phyloP scores from a whole-genome alignment of 805 yeast genomes.

The Suhomyces pyralidae region DNA sequence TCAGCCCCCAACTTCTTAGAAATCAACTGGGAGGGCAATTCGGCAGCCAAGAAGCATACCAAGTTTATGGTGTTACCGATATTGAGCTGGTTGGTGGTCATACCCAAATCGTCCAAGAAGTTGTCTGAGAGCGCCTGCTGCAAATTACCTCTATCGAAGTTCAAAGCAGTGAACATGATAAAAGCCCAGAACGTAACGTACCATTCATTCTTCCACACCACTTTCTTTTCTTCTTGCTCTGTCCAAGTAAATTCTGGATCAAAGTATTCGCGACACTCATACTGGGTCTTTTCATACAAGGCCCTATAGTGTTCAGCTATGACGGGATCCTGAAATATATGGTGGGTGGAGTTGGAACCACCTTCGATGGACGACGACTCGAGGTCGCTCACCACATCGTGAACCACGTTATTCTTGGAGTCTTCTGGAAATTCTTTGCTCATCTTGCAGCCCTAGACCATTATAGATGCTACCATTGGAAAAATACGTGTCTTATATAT shows the following conservation, averaged over 20 bases:
- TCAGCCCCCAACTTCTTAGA: conserved; percentile 26
- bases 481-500: not conserved
- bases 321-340: conserved; percentile 35
- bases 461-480: not conserved
- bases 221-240: conserved; percentile 17
- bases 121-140: conserved; percentile 24
- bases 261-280: conserved; percentile 54
- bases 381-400: not conserved
- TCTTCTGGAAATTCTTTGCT: not conserved
- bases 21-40: conserved; percentile 24
- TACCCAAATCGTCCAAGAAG: conserved; percentile 18
- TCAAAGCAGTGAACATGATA: conserved; percentile 21
- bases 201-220: conserved; percentile 21
- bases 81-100: conserved; percentile 23
- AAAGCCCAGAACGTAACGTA: conserved; percentile 22
- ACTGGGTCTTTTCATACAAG: conserved; percentile 46
- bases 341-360: not conserved
- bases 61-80: conserved; percentile 21
- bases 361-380: not conserved
- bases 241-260: conserved; percentile 51
- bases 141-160: conserved; percentile 24
- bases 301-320: conserved; percentile 45
- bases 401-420: not conserved
- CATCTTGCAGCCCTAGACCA: not conserved
- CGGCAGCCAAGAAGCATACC: conserved; percentile 21